phyloP scores from a whole-genome alignment of 78 protist genomes.

The Chrysochromulina tobinii region DNA sequence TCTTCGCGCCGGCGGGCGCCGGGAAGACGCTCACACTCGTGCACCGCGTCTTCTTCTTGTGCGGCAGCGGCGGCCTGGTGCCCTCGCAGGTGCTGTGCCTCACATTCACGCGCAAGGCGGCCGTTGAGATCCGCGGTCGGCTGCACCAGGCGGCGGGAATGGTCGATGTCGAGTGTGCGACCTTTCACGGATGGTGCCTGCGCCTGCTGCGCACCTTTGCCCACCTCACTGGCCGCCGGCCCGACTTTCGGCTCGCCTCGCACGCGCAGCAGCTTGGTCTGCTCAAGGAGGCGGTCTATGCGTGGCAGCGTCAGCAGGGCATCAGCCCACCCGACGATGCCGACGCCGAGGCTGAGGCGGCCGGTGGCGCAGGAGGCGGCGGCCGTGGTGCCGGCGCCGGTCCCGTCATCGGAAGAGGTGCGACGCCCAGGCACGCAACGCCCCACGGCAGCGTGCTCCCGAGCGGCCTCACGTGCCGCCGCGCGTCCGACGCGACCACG shows the following conservation, averaged over 20 bases:
- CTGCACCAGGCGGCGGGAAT: not conserved
- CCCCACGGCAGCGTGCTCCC: no score
- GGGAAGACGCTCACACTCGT: slow-evolving; percentile 15
- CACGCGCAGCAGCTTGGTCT: not conserved
- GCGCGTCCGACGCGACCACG: not conserved
- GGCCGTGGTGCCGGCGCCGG: not conserved
- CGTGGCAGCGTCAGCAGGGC: not conserved
- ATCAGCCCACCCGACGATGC: no score
- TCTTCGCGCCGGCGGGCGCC: slow-evolving; percentile 8
- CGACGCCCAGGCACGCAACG: no score
- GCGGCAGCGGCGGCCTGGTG: not conserved
- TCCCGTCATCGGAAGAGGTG: no score
- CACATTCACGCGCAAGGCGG: not conserved
- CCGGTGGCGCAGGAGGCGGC: not conserved
- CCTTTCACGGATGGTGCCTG: slow-evolving; percentile 2
- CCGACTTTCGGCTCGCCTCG: not conserved
- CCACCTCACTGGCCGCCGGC: no score
- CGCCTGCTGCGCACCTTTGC: not conserved
- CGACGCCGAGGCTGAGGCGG: not conserved
- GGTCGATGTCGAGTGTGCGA: not conserved
- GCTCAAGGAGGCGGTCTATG: not conserved
- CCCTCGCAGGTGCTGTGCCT: not conserved
- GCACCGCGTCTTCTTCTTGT: not conserved
- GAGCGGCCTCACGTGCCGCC: no score
- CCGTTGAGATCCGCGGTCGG: not conserved